phyloP scores from a whole-genome alignment of 2,329 filamentous ascomycete species.

The Penicillium sp. region DNA sequence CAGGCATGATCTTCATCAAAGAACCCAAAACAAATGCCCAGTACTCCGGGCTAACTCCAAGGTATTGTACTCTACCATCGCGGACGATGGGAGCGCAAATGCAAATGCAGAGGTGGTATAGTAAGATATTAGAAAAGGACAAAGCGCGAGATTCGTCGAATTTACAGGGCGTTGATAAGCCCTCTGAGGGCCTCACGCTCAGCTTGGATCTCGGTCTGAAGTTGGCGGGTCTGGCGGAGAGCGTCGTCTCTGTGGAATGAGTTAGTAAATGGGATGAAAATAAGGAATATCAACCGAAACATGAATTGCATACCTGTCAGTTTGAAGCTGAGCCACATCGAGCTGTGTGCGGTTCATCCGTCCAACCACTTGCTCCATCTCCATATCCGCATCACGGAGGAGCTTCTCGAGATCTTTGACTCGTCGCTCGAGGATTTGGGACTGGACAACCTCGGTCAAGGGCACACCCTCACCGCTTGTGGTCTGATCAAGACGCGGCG shows the following conservation, averaged over 20 bases:
- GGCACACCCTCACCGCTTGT: constrained; percentile 59
- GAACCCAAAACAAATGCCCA: constrained; percentile 6
- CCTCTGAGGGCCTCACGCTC: constrained; percentile 61
- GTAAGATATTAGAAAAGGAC: constrained; percentile 7
- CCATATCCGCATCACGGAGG: constrained; percentile 68
- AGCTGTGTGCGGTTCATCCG: constrained; percentile 81
- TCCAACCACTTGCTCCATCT: constrained; percentile 80
- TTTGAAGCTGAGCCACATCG: constrained; percentile 74
- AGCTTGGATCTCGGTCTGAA: constrained; percentile 65
- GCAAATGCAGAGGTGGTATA: constrained; percentile 27
- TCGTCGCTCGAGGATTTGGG: constrained; percentile 71
- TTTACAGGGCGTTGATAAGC: constrained; percentile 36
- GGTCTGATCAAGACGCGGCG: constrained; percentile 60
- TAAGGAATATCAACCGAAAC: neutral
- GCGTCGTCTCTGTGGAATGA: constrained; percentile 61
- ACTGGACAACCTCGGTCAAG: constrained; percentile 67
- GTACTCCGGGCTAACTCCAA: constrained; percentile 18
- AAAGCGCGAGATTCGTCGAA: neutral
- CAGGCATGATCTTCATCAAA: constrained; percentile 6
- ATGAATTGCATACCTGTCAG: constrained; percentile 40
- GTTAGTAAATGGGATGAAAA: constrained; percentile 20
- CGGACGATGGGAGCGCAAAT: constrained; percentile 12
- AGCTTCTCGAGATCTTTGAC: constrained; percentile 84
- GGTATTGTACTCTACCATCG: constrained; percentile 11
- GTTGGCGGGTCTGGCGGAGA: constrained; percentile 65